A percentile compares a stretch with the other conserved stretches of the same genome.
Evolutionary conservation across 192 early-diverging fungal genomes (phyloP).

Genomic region (Coemansia sp.): DNA sequence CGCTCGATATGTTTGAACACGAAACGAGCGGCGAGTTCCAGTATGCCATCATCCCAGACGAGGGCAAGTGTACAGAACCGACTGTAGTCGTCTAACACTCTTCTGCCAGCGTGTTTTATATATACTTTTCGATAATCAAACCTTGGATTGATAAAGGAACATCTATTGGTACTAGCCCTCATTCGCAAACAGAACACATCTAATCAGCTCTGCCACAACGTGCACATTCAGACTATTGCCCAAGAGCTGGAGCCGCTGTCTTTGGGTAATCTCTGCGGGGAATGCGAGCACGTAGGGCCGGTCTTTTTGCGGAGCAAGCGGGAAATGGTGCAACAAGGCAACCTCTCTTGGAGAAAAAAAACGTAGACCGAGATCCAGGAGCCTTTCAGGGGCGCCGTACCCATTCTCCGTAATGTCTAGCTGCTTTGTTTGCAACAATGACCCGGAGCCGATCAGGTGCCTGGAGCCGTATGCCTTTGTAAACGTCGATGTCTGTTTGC

Average conservation of each 20-base stretch:
- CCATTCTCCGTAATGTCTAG: constrained; percentile 70
- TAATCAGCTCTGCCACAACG: constrained; percentile 44
- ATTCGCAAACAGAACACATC: constrained; percentile 22
- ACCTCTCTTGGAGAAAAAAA: constrained; percentile 84
- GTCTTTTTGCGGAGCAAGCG: constrained; percentile 21
- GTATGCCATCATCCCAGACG: constrained; percentile 68
- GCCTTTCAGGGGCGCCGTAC: constrained; percentile 64
- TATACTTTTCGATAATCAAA: not conserved
- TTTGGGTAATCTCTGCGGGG: constrained; percentile 22
- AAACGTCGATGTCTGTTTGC: constrained; percentile 51
- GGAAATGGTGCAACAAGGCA: constrained; percentile 81
- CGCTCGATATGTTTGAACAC: constrained; percentile 95
- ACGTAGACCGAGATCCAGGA: constrained; percentile 72
- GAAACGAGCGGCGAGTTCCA: constrained; percentile 87
- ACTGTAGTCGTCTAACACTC: not conserved
- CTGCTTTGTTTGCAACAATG: constrained; percentile 73
- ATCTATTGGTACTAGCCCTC: not conserved
- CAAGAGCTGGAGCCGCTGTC: constrained; percentile 44
- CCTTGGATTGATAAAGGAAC: not conserved
- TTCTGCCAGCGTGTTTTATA: too few species aligned
- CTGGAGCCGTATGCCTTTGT: constrained; percentile 85
- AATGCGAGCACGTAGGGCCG: constrained; percentile 20
- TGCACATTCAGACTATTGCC: constrained; percentile 51
- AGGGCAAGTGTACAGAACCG: constrained; percentile 3
- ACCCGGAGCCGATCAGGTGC: constrained; percentile 76